Evolutionary conservation across 805 yeast genomes (phyloP).

Genomic region (Candida oleophila): DNA sequence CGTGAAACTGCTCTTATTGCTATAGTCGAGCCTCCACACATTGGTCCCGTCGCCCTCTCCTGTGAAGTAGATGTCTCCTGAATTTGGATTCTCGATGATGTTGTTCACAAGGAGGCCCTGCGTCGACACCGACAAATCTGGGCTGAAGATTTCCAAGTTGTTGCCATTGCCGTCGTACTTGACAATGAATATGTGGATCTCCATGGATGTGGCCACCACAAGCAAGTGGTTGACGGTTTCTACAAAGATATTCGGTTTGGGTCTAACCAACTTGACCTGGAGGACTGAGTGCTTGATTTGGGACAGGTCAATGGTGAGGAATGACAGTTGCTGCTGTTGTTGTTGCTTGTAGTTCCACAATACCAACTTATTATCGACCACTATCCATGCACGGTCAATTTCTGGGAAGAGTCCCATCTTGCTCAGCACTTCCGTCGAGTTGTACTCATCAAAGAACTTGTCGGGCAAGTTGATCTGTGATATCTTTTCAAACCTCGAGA

Average conservation of each 20-base stretch:
- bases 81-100: slow-evolving; percentile 55
- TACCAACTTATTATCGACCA: slow-evolving; percentile 74
- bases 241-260: slow-evolving; percentile 78
- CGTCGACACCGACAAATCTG: slow-evolving; percentile 76
- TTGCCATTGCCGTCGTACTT: slow-evolving; percentile 44
- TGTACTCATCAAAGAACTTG: slow-evolving; percentile 69
- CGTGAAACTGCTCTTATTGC: slow-evolving; percentile 84
- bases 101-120: slow-evolving; percentile 74
- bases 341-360: slow-evolving; percentile 78
- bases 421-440: slow-evolving; percentile 61
- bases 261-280: slow-evolving; percentile 74
- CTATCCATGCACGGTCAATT: slow-evolving; percentile 81
- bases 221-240: slow-evolving; percentile 71
- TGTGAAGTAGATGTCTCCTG: slow-evolving; percentile 80
- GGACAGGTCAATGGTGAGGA: slow-evolving; percentile 69
- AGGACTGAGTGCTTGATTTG: slow-evolving; percentile 77
- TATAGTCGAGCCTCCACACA: slow-evolving; percentile 85
- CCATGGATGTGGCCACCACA: slow-evolving; percentile 76
- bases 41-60: slow-evolving; percentile 77
- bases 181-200: slow-evolving; percentile 74
- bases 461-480: slow-evolving; percentile 76
- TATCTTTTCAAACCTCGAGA: slow-evolving; percentile 76
- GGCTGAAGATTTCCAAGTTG: slow-evolving; percentile 71
- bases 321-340: slow-evolving; percentile 32
- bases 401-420: slow-evolving; percentile 84